Conservation (phyloP, 805 yeast genomes). For the Kuraishia molischiana region DNA sequence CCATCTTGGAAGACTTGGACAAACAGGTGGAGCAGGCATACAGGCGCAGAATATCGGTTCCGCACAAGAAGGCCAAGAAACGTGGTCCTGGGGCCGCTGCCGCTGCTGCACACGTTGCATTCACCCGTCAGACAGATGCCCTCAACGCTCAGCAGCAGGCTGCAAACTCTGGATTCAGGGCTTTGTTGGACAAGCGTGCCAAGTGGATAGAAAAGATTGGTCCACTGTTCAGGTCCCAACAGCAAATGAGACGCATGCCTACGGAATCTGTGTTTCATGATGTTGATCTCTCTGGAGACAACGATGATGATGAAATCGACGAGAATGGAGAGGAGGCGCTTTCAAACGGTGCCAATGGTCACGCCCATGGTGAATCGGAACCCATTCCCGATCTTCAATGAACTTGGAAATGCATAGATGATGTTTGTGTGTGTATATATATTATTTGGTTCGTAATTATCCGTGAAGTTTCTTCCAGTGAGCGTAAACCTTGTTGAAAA, state of each 20-base stretch:
- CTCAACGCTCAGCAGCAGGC: conserved; percentile 51
- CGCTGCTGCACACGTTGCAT: conserved; percentile 10
- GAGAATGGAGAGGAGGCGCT: conserved; percentile 6
- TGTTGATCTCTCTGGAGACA: conserved; percentile 13
- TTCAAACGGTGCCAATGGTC: conserved; percentile 11
- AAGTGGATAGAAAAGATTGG: conserved; percentile 91
- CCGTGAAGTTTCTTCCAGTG: background rate
- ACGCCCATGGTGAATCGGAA: conserved; percentile 14
- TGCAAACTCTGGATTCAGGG: conserved; percentile 67
- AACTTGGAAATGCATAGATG: no score
- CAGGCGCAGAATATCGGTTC: conserved; percentile 67
- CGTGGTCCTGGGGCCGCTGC: conserved; percentile 19
- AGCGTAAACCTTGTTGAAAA: background rate
- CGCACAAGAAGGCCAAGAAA: conserved; percentile 53
- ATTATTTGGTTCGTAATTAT: no score
- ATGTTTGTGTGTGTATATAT: no score
- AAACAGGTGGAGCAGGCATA: conserved; percentile 96
- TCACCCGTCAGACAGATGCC: conserved; percentile 1
- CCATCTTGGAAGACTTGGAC: conserved; percentile 86
- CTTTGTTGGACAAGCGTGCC: conserved; percentile 72
- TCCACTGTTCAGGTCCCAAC: conserved; percentile 59
- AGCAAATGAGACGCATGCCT: conserved; percentile 73
- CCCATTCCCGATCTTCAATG: conserved; percentile 6
- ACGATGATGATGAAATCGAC: conserved; percentile 7
- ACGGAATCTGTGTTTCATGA: conserved; percentile 42